Evolutionary conservation across 805 yeast genomes (phyloP).

Genomic region (Candida ovalis): DNA sequence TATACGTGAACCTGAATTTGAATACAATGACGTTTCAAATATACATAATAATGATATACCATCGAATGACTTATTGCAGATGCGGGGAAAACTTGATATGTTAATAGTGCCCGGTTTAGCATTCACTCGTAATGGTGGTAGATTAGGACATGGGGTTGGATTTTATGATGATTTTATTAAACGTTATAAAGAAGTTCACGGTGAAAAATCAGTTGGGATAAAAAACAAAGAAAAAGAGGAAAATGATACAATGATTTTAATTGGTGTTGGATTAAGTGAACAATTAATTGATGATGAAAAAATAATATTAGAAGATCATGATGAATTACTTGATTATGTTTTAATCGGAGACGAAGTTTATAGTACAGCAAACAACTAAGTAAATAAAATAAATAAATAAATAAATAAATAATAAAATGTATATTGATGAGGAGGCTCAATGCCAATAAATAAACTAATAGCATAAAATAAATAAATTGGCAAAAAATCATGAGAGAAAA

Average conservation of each 20-base stretch:
- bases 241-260: constrained; percentile 35
- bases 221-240: constrained; percentile 2
- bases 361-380: not conserved
- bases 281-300: constrained; percentile 47
- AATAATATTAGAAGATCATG: constrained; percentile 54
- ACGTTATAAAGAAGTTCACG: constrained; percentile 38
- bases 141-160: constrained; percentile 94
- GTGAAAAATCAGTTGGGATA: not conserved
- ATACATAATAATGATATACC: not conserved
- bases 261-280: constrained; percentile 65
- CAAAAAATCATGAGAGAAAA: constrained; percentile 4
- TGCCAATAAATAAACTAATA: constrained; percentile 5
- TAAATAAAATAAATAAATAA: not conserved
- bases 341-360: constrained; percentile 37
- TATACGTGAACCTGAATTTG: constrained; percentile 59
- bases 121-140: constrained; percentile 42
- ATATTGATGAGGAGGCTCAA: constrained; percentile 1
- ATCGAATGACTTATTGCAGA: constrained; percentile 21
- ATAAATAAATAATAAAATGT: too few relatives aligned
- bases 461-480: constrained; percentile 1
- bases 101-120: constrained; percentile 85
- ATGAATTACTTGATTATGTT: constrained; percentile 53
- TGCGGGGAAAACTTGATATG: constrained; percentile 47
- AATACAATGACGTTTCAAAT: constrained; percentile 6
- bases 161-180: constrained; percentile 77